Base-by-base conservation (phyloP, 2,329 filamentous ascomycete species). In the Paecilomyces formosus region DNA sequence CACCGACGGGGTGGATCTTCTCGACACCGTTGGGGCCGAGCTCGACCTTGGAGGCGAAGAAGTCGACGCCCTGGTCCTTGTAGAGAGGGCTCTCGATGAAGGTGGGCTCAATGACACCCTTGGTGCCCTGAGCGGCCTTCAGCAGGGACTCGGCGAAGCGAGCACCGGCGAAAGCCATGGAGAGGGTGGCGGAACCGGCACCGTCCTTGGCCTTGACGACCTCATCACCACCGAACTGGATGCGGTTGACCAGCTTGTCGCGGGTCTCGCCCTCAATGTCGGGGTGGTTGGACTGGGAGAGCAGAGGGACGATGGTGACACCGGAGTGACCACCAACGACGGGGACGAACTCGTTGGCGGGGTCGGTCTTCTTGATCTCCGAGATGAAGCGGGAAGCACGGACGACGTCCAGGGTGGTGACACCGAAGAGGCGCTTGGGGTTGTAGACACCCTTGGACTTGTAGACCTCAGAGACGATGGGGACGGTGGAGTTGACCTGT, bases 191-290 rank as follows among this genome's bases (percentile, higher is more conserved):
- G 68, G 92, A 97, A 70, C 93, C 93, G 72, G 92, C 92, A 79
- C 93, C 94, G 75, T 93, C 92, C 89, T 97, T 97, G 80, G 93
- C 94, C 87, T 97, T 86, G 81, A 97, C 93, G 68, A 97, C 93
- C 87, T 97, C 93, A 77, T 97, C 93, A 84, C 93, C 93, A 78
- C 94, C 93, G 77, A 97, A 97, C 83, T 97, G 93, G 73, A 97
- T 94, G 77, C 94, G 92, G 78, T 92, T 87, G 80, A 97, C 82
- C 71, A 97, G 90, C 63, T 84, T 83, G 65, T 86, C 85, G 62
- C 85, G 84, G 72, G 86, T 82, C 78, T 92, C 82, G 77, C 90
- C 88, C 70, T 85, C 81, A 71, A 97, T 90, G 72, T 90, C 86
- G 70, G 88, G 82, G 86, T 96, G 89, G 78, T 82, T 88, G 78